These are phyloP conservation scores for Yamadazyma dushanensis DNA, from an alignment of 1,139 yeast genomes.

Conservation along the genomic window DNA sequence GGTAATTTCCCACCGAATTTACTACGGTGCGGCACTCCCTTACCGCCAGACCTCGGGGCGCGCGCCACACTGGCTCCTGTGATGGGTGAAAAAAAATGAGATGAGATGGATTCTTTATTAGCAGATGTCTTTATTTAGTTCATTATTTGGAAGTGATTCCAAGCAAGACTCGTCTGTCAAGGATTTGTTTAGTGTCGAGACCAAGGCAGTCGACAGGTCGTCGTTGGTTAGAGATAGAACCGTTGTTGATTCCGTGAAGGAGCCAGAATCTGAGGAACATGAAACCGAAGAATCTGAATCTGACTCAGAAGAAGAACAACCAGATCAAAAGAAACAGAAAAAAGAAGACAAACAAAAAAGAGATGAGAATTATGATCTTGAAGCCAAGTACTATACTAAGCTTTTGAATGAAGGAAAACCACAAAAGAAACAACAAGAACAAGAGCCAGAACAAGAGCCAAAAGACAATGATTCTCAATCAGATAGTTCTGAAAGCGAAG, in stretches of 20 bases:
- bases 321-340: conserved; percentile 23
- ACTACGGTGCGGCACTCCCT: too few relatives aligned
- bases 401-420: conserved; percentile 27
- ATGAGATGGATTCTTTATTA: conserved; percentile 9
- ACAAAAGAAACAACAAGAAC: conserved; percentile 15
- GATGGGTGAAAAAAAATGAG: conserved; percentile 11
- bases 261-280: neutral
- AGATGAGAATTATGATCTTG: conserved; percentile 48
- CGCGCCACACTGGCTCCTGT: too few relatives aligned
- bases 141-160: conserved; percentile 29
- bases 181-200: conserved; percentile 30
- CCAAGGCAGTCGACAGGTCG: conserved; percentile 11
- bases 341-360: conserved; percentile 32
- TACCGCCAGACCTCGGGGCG: too few relatives aligned
- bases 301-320: conserved; percentile 7
- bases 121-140: conserved; percentile 26
- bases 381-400: conserved; percentile 46
- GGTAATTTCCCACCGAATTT: too few relatives aligned
- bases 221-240: conserved; percentile 6
- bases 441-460: conserved; percentile 1
- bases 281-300: conserved; percentile 11
- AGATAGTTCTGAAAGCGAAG: conserved; percentile 10
- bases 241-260: too few relatives aligned
- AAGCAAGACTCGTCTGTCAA: conserved; percentile 29
- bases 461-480: conserved; percentile 3